A percentile compares a stretch with the other conserved stretches of the same genome.
Evolutionary conservation across 225 moss, liverwort and hornwort species (phyloP).

Genomic region (Asterella californica): DNA sequence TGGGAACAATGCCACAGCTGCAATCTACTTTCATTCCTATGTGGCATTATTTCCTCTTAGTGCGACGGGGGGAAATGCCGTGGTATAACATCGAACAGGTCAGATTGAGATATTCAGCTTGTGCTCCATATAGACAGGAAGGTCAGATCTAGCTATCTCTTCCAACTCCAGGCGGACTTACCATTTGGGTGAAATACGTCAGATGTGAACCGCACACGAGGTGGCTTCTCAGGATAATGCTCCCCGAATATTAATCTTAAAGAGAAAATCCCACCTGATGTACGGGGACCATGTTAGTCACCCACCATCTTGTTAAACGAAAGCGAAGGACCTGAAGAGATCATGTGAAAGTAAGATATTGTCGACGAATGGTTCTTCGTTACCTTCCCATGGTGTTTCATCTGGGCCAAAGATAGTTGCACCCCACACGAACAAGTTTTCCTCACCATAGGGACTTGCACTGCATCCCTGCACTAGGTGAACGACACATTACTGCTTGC

Average conservation of each 20-base stretch:
- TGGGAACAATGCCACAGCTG: neutral
- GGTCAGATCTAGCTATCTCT: neutral
- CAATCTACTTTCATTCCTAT: neutral
- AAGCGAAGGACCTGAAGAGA: neutral
- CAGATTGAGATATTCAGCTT: neutral
- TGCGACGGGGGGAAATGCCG: neutral
- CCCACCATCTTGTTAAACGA: neutral
- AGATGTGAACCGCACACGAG: constrained; percentile 56
- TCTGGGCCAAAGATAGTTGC: constrained; percentile 60
- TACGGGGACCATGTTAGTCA: neutral
- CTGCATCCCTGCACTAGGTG: constrained; percentile 50
- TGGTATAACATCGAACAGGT: neutral
- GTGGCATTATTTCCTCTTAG: neutral
- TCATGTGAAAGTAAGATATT: neutral
- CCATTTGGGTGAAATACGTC: constrained; percentile 64
- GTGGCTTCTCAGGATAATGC: constrained; percentile 60
- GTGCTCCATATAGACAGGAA: neutral
- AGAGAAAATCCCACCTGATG: constrained; percentile 53
- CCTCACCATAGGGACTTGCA: constrained; percentile 57
- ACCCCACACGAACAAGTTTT: constrained; percentile 59
- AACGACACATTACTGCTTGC: neutral
- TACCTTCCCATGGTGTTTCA: constrained; percentile 67
- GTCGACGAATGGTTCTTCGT: neutral
- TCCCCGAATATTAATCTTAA: constrained; percentile 56
- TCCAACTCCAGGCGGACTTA: constrained; percentile 6